These are phyloP conservation scores for Phaeodactylum tricornutum DNA, from an alignment of 108 stramenopile genomes.

Conservation along the genomic window DNA sequence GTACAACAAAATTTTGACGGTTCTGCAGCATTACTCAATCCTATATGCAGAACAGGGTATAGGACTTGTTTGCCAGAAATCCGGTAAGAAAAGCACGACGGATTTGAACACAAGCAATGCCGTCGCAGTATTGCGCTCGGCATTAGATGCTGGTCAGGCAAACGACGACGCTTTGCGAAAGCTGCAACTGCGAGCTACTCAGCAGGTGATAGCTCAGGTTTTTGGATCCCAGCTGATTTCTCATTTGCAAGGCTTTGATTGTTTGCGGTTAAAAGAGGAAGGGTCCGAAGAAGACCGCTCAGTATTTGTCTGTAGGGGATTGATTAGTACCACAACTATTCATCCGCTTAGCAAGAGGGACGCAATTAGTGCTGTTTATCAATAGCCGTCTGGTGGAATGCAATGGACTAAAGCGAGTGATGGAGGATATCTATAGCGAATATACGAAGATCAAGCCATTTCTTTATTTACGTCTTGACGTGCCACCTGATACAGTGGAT, in stretches of 20 bases:
- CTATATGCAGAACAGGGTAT: slow-evolving; percentile 72
- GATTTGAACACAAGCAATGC: slow-evolving; percentile 54
- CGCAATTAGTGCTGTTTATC: slow-evolving; percentile 85
- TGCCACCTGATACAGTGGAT: slow-evolving; percentile 88
- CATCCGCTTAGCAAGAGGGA: slow-evolving; percentile 4
- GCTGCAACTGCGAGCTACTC: slow-evolving; percentile 32
- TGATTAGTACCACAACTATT: background rate
- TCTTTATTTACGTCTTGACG: slow-evolving; percentile 70
- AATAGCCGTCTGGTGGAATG: slow-evolving; percentile 88
- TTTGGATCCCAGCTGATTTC: slow-evolving; percentile 45
- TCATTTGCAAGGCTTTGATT: slow-evolving; percentile 5
- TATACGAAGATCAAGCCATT: slow-evolving; percentile 82
- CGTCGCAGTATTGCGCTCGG: background rate
- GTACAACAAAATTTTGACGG: slow-evolving; percentile 67
- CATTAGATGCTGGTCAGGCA: background rate
- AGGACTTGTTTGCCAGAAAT: slow-evolving; percentile 79
- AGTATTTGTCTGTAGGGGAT: background rate
- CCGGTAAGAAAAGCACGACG: slow-evolving; percentile 9
- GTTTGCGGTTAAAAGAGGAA: slow-evolving; percentile 3
- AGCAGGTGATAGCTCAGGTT: slow-evolving; percentile 66
- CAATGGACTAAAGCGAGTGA: slow-evolving; percentile 49
- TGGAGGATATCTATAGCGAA: slow-evolving; percentile 80
- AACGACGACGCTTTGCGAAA: slow-evolving; percentile 2
- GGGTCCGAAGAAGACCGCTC: background rate
- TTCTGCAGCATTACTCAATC: slow-evolving; percentile 87